Conservation (phyloP, 768 basidiomycete genomes). For the Mycena venus region DNA sequence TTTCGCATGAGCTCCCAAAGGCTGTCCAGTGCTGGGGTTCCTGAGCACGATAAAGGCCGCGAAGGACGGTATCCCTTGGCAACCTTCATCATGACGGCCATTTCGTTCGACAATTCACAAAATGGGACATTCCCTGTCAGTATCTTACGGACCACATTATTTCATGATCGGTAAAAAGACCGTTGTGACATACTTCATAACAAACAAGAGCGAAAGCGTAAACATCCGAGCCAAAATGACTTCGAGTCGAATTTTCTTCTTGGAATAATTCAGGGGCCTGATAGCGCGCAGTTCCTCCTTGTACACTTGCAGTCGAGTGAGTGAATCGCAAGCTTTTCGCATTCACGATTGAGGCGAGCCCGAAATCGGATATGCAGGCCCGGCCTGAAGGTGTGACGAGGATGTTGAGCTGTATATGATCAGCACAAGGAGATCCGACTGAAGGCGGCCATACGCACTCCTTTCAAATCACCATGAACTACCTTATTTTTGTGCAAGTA, state of each 20-base stretch:
- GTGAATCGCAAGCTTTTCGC: constrained; percentile 32
- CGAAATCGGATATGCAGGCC: constrained; percentile 67
- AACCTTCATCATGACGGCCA: constrained; percentile 6
- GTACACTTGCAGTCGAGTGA: constrained; percentile 30
- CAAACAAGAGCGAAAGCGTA: constrained; percentile 58
- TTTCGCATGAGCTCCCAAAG: constrained; percentile 16
- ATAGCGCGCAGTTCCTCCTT: constrained; percentile 50
- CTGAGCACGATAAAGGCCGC: neutral
- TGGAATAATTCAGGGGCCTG: constrained; percentile 53
- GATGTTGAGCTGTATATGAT: constrained; percentile 56
- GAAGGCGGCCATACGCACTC: constrained; percentile 2
- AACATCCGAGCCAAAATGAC: constrained; percentile 48
- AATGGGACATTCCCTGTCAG: constrained; percentile 15
- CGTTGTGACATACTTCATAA: constrained; percentile 43
- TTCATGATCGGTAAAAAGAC: neutral
- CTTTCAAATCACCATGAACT: constrained; percentile 40
- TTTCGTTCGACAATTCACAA: constrained; percentile 12
- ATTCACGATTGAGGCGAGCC: constrained; percentile 50
- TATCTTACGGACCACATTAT: neutral
- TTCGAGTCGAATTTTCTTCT: constrained; percentile 23
- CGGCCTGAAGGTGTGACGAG: constrained; percentile 54
- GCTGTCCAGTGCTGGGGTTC: neutral
- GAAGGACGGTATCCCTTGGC: neutral
- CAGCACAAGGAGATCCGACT: neutral
- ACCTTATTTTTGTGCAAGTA: constrained; percentile 34